A percentile compares a stretch with the other conserved stretches of the same genome.
Conservation (phyloP, 2,329 filamentous ascomycete genomes). For the Penicillium sp. region DNA sequence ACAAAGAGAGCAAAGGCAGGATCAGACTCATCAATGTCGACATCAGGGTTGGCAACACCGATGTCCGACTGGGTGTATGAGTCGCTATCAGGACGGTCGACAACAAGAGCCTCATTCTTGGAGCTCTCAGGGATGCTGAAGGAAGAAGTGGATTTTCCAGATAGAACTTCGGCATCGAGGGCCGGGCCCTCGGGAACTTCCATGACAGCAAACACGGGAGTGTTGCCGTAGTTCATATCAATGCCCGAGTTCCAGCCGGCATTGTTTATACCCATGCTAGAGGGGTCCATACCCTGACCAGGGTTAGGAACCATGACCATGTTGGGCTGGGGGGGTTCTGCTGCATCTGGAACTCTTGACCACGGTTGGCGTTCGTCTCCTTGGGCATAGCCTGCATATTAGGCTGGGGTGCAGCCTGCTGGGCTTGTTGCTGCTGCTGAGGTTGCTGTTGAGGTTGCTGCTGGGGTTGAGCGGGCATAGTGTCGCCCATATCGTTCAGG, state of each 20-base stretch:
- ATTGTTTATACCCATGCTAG: conserved; percentile 59
- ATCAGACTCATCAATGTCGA: conserved; percentile 57
- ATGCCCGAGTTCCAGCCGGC: conserved; percentile 47
- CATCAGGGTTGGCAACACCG: conserved; percentile 29
- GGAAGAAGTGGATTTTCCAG: conserved; percentile 66
- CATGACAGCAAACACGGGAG: conserved; percentile 63
- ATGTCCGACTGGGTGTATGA: conserved; percentile 13
- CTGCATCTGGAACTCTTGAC: conserved; percentile 56
- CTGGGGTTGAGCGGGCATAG: conserved; percentile 45
- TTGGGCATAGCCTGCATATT: conserved; percentile 56
- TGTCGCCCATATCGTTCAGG: conserved; percentile 67
- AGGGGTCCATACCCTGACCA: conserved; percentile 71
- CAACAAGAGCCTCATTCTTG: conserved; percentile 51
- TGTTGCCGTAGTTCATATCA: conserved; percentile 45
- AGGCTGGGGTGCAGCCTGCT: conserved; percentile 39
- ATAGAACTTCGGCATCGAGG: conserved; percentile 62
- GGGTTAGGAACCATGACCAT: conserved; percentile 86
- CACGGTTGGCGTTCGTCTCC: conserved; percentile 62
- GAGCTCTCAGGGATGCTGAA: conserved; percentile 45
- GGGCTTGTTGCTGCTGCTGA: conserved; percentile 39
- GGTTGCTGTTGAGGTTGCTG: conserved; percentile 39
- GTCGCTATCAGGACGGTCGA: conserved; percentile 40
- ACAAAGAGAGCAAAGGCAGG: conserved; percentile 51
- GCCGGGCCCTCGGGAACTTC: conserved; percentile 65
- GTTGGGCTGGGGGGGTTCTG: conserved; percentile 63